Evolutionary conservation across 345 rosid genomes (phyloP), one percentile per base, ranked within the genome.

Genomic region (Citrus sp.): DNA sequence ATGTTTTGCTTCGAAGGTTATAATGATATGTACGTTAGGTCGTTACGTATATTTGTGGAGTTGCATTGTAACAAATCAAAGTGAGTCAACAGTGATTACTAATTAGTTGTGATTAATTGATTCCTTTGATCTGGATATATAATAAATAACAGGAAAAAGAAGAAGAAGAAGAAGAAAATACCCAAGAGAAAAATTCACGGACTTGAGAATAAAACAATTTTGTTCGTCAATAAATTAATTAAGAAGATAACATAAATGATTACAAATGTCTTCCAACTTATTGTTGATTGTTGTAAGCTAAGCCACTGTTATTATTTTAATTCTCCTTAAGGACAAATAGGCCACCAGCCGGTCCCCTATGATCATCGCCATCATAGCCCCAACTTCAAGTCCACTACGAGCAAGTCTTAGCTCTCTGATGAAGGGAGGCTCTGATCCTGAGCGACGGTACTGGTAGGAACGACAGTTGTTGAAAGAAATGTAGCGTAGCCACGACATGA

Each of bases 401-500:
- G 77, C 80, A 27, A 79, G 65, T 66, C 75, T 71, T n/a, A 70
- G 18, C 51, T 78, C 79, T 40, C 6, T 59, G 69, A 78, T 63
- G 24, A 73, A 22, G 10, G 70, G 69, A 58, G 80, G 72, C 22
- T 27, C 65, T 40, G 80, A 62, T 35, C 37, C 37, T 34, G 78
- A 59, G 67, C 80, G 80, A 9, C 73, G 62, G 28, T 1, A 80
- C 64, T 84, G 83, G 81, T 71, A 82, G 19, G 83, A 77, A 59
- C 80, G 83, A 61, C 77, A 84, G 80, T 78, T 81, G 78, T 12
- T 42, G 49, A 83, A 74, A 32, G 85, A 86, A 2, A 79, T 34
- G 72, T 84, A 80, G 59, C 82, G 77, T 2, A 63, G 73, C 89
- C 85, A 80, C 51, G 77, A 55, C 85, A 86, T 86, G 68, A 82